A percentile compares a stretch with the other conserved stretches of the same genome.
These are phyloP conservation scores for Phellinidium pouzarii DNA, from an alignment of 1,284 basidiomycete genomes.

Conservation along the genomic window DNA sequence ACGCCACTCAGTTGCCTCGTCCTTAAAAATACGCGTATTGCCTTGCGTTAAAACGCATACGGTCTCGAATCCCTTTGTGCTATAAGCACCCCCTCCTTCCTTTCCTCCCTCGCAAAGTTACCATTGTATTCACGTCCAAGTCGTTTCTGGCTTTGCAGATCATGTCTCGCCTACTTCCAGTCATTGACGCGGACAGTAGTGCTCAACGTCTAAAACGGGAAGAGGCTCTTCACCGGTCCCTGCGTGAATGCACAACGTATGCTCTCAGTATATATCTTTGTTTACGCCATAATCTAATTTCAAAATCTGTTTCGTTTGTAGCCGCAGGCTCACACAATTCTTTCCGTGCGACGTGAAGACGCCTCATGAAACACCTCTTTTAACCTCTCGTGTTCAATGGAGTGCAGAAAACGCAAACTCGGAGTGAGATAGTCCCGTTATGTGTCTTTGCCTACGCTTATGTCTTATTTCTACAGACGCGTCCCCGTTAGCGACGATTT, in stretches of 20 bases:
- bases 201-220: slow-evolving; percentile 2
- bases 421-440: neutral
- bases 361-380: neutral
- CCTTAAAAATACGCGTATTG: slow-evolving; percentile 10
- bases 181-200: neutral
- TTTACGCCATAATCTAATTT: neutral
- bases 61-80: slow-evolving; percentile 5
- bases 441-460: neutral
- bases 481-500: neutral
- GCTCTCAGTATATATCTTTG: neutral
- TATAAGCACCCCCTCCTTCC: slow-evolving; percentile 2
- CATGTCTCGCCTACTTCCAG: slow-evolving; percentile 1
- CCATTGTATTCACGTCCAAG: neutral
- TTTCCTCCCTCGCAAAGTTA: neutral
- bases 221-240: slow-evolving; percentile 11
- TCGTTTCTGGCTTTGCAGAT: neutral
- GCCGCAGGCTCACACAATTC: slow-evolving; percentile 13
- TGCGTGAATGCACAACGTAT: slow-evolving; percentile 15
- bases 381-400: slow-evolving; percentile 14
- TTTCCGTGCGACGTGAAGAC: slow-evolving; percentile 1
- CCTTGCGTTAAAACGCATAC: slow-evolving; percentile 4
- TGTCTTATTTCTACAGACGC: neutral
- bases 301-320: neutral
- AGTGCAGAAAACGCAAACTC: neutral
- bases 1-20: slow-evolving; percentile 12